Evolutionary conservation across 2,329 filamentous ascomycete genomes (phyloP).

Genomic region (Didymella pinodella): DNA sequence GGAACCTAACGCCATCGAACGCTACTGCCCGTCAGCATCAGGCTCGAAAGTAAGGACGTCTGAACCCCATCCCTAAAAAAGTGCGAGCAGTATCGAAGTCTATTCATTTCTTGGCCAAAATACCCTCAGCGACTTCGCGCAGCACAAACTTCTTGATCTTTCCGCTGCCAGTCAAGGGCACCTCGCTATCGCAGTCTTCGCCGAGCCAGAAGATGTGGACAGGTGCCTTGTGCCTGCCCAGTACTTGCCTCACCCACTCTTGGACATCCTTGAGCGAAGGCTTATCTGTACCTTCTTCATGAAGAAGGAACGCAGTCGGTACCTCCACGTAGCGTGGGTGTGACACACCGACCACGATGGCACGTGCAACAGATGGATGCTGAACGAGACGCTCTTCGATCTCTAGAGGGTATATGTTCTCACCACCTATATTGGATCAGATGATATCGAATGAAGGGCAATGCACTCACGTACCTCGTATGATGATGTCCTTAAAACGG

Average conservation of each 20-base stretch:
- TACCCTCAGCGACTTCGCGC: conserved; percentile 38
- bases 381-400: conserved; percentile 76
- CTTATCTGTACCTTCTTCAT: conserved; percentile 32
- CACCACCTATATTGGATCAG: conserved; percentile 40
- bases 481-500: conserved; percentile 81
- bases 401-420: conserved; percentile 69
- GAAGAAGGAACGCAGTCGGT: conserved; percentile 68
- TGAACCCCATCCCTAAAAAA: not conserved
- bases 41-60: not conserved
- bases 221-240: conserved; percentile 63
- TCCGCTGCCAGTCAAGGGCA: conserved; percentile 55
- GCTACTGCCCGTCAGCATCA: conserved; percentile 1
- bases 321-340: conserved; percentile 77
- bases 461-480: conserved; percentile 60
- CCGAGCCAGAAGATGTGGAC: conserved; percentile 80
- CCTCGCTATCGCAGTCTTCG: conserved; percentile 48
- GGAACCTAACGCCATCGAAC: not conserved
- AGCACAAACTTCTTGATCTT: conserved; percentile 56
- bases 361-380: conserved; percentile 68
- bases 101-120: conserved; percentile 25
- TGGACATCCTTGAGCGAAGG: conserved; percentile 47
- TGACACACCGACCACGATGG: conserved; percentile 74
- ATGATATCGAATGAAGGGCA: not conserved
- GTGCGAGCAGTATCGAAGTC: not conserved
- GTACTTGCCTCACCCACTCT: conserved; percentile 48